These are phyloP conservation scores for Yamadazyma phyllophila DNA, from an alignment of 805 yeast species.

Conservation along the genomic window DNA sequence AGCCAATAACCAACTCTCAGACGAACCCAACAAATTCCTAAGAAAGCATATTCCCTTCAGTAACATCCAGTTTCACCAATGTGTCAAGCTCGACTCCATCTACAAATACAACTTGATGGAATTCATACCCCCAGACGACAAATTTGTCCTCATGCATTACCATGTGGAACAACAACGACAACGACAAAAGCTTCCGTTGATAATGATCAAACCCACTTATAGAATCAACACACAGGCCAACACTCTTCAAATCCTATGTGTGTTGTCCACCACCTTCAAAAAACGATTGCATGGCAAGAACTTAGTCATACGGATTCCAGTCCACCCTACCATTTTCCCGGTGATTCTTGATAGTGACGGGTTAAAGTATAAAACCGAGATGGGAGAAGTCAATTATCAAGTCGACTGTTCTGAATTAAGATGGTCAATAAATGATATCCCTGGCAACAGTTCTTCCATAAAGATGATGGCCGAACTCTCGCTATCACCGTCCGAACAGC, in stretches of 20 bases:
- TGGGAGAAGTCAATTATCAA: conserved; percentile 69
- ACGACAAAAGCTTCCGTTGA: conserved; percentile 36
- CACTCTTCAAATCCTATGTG: conserved; percentile 35
- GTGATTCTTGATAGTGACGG: conserved; percentile 19
- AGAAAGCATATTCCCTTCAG: conserved; percentile 28
- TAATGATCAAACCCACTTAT: conserved; percentile 42
- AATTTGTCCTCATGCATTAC: conserved; percentile 37
- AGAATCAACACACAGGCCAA: conserved; percentile 19
- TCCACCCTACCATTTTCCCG: conserved; percentile 33
- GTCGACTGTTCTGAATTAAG: conserved; percentile 66
- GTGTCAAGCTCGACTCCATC: conserved; percentile 71
- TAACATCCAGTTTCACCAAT: conserved; percentile 50
- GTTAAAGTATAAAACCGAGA: conserved; percentile 67
- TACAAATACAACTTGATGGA: conserved; percentile 67
- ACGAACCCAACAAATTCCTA: conserved; percentile 8
- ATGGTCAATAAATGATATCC: conserved; percentile 70
- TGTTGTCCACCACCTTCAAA: conserved; percentile 33
- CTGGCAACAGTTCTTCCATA: conserved; percentile 51
- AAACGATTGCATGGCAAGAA: conserved; percentile 33
- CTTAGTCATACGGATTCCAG: conserved; percentile 31
- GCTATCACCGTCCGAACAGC: conserved; percentile 15
- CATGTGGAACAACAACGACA: conserved; percentile 43
- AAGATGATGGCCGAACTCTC: conserved; percentile 56
- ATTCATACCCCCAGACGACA: conserved; percentile 81
- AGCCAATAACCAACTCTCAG: conserved; percentile 11